phyloP scores from a whole-genome alignment of 2,329 filamentous ascomycete genomes.

The Kalmusia sp. region DNA sequence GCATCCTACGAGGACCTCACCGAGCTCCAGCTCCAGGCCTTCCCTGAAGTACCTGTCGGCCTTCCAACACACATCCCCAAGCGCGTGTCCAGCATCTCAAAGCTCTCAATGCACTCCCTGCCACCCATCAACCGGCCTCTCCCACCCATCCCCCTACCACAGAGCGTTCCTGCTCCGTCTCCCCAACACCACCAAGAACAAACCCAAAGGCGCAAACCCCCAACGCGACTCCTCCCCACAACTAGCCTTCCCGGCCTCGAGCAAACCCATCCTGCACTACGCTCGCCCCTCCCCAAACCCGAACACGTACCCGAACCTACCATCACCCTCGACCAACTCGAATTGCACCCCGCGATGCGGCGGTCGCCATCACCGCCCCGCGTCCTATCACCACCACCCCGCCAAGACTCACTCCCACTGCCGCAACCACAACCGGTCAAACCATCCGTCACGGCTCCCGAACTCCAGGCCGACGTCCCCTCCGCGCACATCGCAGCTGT shows the following conservation, averaged over 20 bases:
- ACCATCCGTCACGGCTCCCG: not conserved
- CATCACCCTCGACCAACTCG: conserved; percentile 4
- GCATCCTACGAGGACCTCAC: conserved; percentile 34
- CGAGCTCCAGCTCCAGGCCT: conserved; percentile 23
- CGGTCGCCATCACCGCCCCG: conserved; percentile 8
- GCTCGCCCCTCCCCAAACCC: not conserved
- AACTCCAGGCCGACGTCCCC: conserved; percentile 11
- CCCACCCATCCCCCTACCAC: conserved; percentile 29
- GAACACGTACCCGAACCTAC: conserved; percentile 9
- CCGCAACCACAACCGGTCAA: not conserved
- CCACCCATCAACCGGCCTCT: conserved; percentile 30
- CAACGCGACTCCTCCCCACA: not conserved
- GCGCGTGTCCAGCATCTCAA: conserved; percentile 19
- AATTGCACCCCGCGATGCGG: conserved; percentile 25
- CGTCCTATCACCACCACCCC: not conserved
- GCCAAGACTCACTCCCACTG: no score
- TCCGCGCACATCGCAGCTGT: conserved; percentile 17
- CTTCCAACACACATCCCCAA: conserved; percentile 11
- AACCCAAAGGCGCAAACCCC: not conserved
- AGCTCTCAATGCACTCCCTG: conserved; percentile 17
- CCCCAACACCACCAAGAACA: conserved; percentile 14
- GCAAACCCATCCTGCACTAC: conserved; percentile 3
- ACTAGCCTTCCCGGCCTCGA: conserved; percentile 5
- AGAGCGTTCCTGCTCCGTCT: conserved; percentile 24
- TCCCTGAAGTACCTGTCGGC: conserved; percentile 22